Base-by-base conservation (phyloP, 2,329 filamentous ascomycete genomes). In the Aspergillus thermomutatus region DNA sequence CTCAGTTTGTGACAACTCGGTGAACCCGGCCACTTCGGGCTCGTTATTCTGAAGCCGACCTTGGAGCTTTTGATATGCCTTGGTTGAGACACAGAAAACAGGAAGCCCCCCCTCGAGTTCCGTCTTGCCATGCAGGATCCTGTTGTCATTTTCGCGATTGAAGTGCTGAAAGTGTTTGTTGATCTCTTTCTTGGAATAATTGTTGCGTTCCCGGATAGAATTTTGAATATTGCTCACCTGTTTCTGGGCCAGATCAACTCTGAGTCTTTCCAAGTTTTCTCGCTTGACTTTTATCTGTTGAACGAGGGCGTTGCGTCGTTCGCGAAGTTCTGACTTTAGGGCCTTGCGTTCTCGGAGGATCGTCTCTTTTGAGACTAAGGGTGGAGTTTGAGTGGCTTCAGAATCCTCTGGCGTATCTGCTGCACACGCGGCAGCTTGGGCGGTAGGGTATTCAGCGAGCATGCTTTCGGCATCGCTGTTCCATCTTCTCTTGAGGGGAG, bases 51-150 rank as follows among this genome's bases (percentile, higher is more conserved):
- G 37, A 17, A 87, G 66, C 3, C 82, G 77, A 1, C 82, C 83
- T 40, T 76, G 74, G n/a, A 88, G 69, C 62, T 85, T 84, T 61
- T 89, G 85, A 54, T 87, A 89, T 0, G 81, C 85, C 45, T 81
- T 75, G 49, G 82, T 83, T 56, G 83, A 86, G 17, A 88, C 82
- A 59, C 85, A 88, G 64, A 87, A 89, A 1, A 89, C 85, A 0
- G 84, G 81, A 0, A 89, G 73, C 0, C 74, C 76, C 6, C 68
- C 69, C 0, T 82, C 84, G 8, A 87, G 77, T 47, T 82, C 28
- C 11, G 3, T 70, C 0, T 83, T 78, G 52, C 88, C 88, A 62
- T 88, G 80, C 10, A 83, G 77, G 2, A 75, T 82, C 9, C 53
- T 49, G 10, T 37, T 37, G 49, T 60, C 40, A 9, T 58, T 8